Percentiles rank a stretch among this genome's conserved stretches.
phyloP scores from a whole-genome alignment of 2,329 filamentous ascomycete genomes.

The Phialophora tarda region DNA sequence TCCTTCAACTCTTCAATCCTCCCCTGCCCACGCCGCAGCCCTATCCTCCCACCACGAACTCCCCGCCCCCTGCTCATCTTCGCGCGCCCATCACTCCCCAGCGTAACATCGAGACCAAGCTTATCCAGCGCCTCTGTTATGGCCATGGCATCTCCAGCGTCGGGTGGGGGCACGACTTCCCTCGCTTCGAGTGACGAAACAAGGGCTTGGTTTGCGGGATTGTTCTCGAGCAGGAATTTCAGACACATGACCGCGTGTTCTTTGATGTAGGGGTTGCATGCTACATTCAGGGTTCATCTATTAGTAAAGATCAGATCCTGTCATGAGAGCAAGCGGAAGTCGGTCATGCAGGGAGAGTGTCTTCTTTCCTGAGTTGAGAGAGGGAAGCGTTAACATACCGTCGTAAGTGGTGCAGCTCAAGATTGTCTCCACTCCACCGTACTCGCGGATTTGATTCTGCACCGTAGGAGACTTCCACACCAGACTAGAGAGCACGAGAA shows the following conservation, averaged over 20 bases:
- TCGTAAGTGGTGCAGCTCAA: constrained; percentile 91
- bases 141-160: constrained; percentile 41
- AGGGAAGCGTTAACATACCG: constrained; percentile 60
- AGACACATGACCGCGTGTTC: constrained; percentile 87
- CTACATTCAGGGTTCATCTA: constrained; percentile 15
- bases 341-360: background rate
- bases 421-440: constrained; percentile 84
- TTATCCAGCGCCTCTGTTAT: constrained; percentile 49
- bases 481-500: constrained; percentile 85
- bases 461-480: constrained; percentile 86
- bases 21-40: background rate
- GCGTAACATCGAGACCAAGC: constrained; percentile 51
- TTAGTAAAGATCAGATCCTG: constrained; percentile 15
- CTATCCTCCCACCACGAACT: background rate
- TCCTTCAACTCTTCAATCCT: constrained; percentile 16
- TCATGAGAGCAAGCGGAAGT: background rate
- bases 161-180: constrained; percentile 45
- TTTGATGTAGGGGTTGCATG: constrained; percentile 81
- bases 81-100: constrained; percentile 50
- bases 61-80: constrained; percentile 12
- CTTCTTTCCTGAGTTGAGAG: background rate
- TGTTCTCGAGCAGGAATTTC: constrained; percentile 68
- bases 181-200: constrained; percentile 56
- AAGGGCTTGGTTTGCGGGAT: constrained; percentile 60
- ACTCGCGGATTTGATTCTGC: constrained; percentile 82